These are phyloP conservation scores for Casuarina cunninghamiana DNA, from an alignment of 306 rosid species.

Conservation along the genomic window DNA sequence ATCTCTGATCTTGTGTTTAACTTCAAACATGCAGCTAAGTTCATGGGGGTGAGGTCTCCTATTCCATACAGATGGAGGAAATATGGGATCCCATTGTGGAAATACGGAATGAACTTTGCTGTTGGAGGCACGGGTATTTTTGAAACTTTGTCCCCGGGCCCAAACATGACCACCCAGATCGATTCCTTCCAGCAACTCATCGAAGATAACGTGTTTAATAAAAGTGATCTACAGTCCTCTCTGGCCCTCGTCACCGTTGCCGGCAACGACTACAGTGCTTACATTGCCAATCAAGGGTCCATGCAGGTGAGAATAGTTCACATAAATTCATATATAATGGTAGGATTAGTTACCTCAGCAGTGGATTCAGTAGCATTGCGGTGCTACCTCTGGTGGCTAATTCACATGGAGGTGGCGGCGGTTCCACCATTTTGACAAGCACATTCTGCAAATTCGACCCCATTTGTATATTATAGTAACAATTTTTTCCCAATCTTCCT, in stretches of 20 bases:
- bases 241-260: conserved; percentile 68
- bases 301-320: conserved; percentile 31
- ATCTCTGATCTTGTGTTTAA: neutral
- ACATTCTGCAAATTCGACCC: too few relatives aligned
- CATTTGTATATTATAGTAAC: too few relatives aligned
- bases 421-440: too few relatives aligned
- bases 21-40: conserved; percentile 40
- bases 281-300: conserved; percentile 42
- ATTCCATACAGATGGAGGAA: conserved; percentile 63
- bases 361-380: neutral
- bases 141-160: conserved; percentile 45
- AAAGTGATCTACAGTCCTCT: conserved; percentile 46
- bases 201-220: conserved; percentile 30
- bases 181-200: conserved; percentile 44
- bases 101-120: conserved; percentile 84
- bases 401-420: too few relatives aligned
- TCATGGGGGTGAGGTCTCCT: conserved; percentile 73
- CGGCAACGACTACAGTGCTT: conserved; percentile 73
- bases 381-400: too few relatives aligned
- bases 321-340: neutral
- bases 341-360: too few relatives aligned
- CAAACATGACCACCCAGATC: conserved; percentile 88
- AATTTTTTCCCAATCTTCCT: neutral
- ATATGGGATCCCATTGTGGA: conserved; percentile 34
- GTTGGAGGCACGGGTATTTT: conserved; percentile 88